Base-by-base conservation (phyloP, 345 rosid species). In the Carallia brachiata region DNA sequence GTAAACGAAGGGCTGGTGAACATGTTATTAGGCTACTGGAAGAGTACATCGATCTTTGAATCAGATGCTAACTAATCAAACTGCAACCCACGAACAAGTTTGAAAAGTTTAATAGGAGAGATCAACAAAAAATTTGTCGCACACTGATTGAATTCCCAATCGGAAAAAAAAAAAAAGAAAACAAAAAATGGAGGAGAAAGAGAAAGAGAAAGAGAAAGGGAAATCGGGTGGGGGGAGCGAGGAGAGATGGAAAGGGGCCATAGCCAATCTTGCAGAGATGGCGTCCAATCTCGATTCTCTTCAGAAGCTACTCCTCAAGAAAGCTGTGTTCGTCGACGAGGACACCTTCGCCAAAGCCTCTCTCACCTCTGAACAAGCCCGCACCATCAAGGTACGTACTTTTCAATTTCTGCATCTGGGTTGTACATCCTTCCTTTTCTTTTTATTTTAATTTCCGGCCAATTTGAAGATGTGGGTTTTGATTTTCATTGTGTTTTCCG, bases 251-350 rank as follows among this genome's bases (percentile, higher is more conserved):
- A 81, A 67, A 71, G 99, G 96, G 66, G 94, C 99, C 50, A 71
- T 86, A 61, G 73, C 77, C 1, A 96, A 96, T 82, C 76, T 96
- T 56, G 81, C 95, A 47, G 98, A 90, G 86, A 92, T 87, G 91
- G 74, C 95, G 6, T 78, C 89, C 54, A 92, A 92, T 83, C 74
- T 96, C 2, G 97, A 92, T 52, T 90, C 97, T 17, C 95, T 96
- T 16, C 96, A 92, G 61, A 92, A 84, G 72, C 78, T 96, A 47
- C 93, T 96, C 47, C 81, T 88, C 53, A 90, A 82, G 77, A 96
- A 96, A 83, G 96, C 99, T 52, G 95, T 96, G 32, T 96, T 92
- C 70, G 97, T 96, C 1, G 96, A 89, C 62, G 96, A 92, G 52
- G 97, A 96, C 37, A 85, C 96, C 52, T 96, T 89, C 74, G 68